Evolutionary conservation across 1,139 yeast species (phyloP).

Genomic region (Kodamaea sp.): DNA sequence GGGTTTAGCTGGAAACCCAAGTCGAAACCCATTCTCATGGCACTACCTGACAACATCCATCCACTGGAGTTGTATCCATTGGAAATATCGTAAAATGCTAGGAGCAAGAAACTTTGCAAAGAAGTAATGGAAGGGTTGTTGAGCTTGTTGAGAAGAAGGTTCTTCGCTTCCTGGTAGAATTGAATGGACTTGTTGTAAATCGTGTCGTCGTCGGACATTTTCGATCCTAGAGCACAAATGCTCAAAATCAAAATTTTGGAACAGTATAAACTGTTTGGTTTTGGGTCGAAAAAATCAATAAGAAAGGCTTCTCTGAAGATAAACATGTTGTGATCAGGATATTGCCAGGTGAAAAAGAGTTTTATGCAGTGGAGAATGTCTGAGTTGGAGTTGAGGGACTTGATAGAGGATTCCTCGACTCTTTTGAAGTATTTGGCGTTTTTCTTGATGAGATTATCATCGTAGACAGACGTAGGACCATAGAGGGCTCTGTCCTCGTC

Average conservation of each 20-base stretch:
- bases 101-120: conserved; percentile 49
- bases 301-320: conserved; percentile 67
- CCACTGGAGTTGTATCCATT: conserved; percentile 58
- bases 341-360: conserved; percentile 63
- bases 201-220: conserved; percentile 46
- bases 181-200: conserved; percentile 37
- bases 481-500: conserved; percentile 32
- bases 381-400: conserved; percentile 36
- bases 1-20: conserved; percentile 67
- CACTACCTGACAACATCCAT: conserved; percentile 63
- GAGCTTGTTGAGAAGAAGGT: conserved; percentile 39
- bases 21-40: conserved; percentile 65
- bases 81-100: conserved; percentile 60
- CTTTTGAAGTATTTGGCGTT: conserved; percentile 18
- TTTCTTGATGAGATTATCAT: conserved; percentile 30
- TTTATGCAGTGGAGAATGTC: conserved; percentile 52
- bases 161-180: conserved; percentile 51
- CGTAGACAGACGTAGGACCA: conserved; percentile 55
- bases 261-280: conserved; percentile 49
- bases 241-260: conserved; percentile 53
- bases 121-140: conserved; percentile 45
- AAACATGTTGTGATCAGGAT: conserved; percentile 64
- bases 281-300: conserved; percentile 55
- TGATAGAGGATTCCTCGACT: conserved; percentile 25
- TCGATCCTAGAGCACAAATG: conserved; percentile 58